Conservation (phyloP, 2,329 filamentous ascomycete species). For the Colletotrichum navitas region DNA sequence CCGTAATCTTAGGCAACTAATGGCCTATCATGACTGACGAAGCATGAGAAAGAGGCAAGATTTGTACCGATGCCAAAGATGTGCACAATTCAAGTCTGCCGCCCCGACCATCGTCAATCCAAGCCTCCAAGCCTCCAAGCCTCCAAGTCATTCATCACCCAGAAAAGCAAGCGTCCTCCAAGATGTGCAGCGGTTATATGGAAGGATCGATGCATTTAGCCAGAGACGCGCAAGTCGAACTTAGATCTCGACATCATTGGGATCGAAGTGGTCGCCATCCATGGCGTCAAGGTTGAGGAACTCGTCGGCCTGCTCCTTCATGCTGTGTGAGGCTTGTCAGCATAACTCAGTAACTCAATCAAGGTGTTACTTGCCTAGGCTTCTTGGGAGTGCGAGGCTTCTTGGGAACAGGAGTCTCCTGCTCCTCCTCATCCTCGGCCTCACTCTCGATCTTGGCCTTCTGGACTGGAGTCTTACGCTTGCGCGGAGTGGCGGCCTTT, state of each 20-base stretch:
- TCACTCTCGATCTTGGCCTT: conserved; percentile 44
- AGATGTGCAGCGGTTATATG: neutral
- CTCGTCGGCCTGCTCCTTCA: conserved; percentile 8
- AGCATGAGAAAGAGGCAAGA: neutral
- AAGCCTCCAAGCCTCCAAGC: conserved; percentile 10
- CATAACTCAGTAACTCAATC: neutral
- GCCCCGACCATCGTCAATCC: neutral
- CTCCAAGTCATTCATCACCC: neutral
- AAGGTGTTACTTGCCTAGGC: conserved; percentile 11
- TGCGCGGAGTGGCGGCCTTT: conserved; percentile 45
- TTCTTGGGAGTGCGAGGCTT: conserved; percentile 41
- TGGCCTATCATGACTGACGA: neutral
- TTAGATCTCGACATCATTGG: conserved; percentile 39
- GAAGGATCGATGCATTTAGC: neutral
- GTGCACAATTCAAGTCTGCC: neutral
- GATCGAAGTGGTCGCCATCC: neutral
- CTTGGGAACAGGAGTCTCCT: conserved; percentile 40
- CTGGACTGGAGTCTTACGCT: conserved; percentile 48
- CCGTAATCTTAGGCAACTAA: neutral
- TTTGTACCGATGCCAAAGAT: neutral
- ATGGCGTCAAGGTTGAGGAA: neutral
- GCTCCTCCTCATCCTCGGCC: conserved; percentile 47
- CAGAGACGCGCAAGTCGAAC: neutral
- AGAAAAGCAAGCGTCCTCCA: neutral
- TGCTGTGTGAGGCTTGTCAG: conserved; percentile 2